Evolutionary conservation across 2,329 filamentous ascomycete genomes (phyloP).

Genomic region (Amylocarpus encephaloides): DNA sequence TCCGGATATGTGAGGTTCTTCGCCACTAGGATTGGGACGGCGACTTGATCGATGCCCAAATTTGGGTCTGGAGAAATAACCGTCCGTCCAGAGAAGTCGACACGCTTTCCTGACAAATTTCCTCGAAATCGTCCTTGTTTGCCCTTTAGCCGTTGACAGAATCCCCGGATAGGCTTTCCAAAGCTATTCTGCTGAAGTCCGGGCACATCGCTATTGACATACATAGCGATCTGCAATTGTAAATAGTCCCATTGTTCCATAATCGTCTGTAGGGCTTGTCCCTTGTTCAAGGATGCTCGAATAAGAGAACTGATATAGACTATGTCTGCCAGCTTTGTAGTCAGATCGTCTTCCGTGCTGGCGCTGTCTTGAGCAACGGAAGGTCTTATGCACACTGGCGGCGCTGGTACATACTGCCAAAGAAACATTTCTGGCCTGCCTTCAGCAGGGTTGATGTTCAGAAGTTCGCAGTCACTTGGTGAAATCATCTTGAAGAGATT

Average conservation of each 20-base stretch:
- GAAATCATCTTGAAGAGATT: constrained; percentile 89
- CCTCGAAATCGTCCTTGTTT: constrained; percentile 97
- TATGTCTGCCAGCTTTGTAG: constrained; percentile 94
- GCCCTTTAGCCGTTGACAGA: constrained; percentile 92
- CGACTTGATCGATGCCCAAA: constrained; percentile 85
- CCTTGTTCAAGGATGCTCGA: constrained; percentile 72
- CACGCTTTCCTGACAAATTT: constrained; percentile 94
- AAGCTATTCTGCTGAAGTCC: constrained; percentile 84
- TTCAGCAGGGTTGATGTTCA: constrained; percentile 81
- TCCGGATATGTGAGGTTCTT: constrained; percentile 96
- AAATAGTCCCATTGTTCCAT: constrained; percentile 99
- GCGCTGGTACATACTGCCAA: constrained; percentile 93
- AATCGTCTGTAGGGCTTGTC: constrained; percentile 77
- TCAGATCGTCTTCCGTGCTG: constrained; percentile 94
- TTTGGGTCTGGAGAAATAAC: constrained; percentile 98
- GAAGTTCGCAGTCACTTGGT: constrained; percentile 78
- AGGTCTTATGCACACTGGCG: constrained; percentile 87
- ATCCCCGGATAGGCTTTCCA: constrained; percentile 83
- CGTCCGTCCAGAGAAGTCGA: constrained; percentile 94
- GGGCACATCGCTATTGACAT: constrained; percentile 94
- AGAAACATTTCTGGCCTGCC: constrained; percentile 94
- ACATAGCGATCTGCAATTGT: constrained; percentile 92
- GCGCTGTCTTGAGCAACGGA: constrained; percentile 90
- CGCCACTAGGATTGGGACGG: constrained; percentile 84
- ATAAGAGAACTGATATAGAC: constrained; percentile 88